Conservation (phyloP, 2,329 filamentous ascomycete species). For the Penicillium sp. region DNA sequence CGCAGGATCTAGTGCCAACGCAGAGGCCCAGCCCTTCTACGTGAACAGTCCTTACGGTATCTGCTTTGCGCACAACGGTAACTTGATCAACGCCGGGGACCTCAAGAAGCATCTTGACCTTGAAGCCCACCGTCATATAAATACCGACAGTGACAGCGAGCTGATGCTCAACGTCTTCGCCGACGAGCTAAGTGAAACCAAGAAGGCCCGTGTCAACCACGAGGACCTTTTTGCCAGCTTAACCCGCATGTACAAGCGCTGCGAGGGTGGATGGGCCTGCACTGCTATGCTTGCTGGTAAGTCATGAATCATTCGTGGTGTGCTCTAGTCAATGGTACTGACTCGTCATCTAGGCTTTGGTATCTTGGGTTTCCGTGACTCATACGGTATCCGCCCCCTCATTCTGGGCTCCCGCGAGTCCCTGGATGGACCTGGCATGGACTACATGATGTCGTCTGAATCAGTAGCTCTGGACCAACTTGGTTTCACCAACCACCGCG, state of each 20-base stretch:
- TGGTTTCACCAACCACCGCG: constrained; percentile 70
- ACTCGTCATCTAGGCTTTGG: constrained; percentile 58
- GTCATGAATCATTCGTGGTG: constrained; percentile 4
- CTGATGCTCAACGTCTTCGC: constrained; percentile 87
- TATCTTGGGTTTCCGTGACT: constrained; percentile 74
- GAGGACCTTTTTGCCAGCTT: constrained; percentile 74
- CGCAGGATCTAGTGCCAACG: constrained; percentile 75
- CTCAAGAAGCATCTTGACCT: constrained; percentile 70
- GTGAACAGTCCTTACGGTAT: constrained; percentile 85
- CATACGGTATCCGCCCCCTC: constrained; percentile 79
- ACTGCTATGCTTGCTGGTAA: constrained; percentile 74
- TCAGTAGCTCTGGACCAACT: constrained; percentile 79
- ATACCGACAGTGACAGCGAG: constrained; percentile 86
- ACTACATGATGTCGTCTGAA: constrained; percentile 92
- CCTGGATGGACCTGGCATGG: constrained; percentile 60
- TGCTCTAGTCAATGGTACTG: constrained; percentile 9
- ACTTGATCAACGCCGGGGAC: constrained; percentile 75
- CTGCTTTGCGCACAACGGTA: constrained; percentile 80
- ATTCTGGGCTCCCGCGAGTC: constrained; percentile 73
- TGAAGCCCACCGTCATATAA: constrained; percentile 80
- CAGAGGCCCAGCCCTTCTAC: constrained; percentile 90
- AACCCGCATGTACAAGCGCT: constrained; percentile 67
- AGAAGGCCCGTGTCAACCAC: constrained; percentile 75
- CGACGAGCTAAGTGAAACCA: constrained; percentile 73
- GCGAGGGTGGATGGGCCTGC: constrained; percentile 74